A percentile compares a stretch with the other conserved stretches of the same genome.
Conservation (phyloP, 2,329 filamentous ascomycete genomes). For the Drechslerella coelobrocha region DNA sequence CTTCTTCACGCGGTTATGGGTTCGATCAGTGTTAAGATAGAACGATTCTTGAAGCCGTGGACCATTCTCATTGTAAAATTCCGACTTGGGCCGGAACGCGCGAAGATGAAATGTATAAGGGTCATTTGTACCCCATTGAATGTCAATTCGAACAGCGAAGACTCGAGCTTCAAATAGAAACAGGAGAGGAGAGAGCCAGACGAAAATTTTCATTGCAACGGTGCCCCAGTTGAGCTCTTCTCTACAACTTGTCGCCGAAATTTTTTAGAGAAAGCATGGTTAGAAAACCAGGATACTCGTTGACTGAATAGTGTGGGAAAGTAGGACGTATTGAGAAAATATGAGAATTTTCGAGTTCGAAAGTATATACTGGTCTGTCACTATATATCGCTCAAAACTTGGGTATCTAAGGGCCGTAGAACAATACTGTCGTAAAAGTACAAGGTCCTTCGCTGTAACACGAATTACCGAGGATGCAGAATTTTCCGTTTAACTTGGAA, state of each 20-base stretch:
- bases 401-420: slow-evolving; percentile 35
- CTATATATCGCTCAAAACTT: slow-evolving; percentile 42
- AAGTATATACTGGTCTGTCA: slow-evolving; percentile 16
- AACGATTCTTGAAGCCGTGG: slow-evolving; percentile 34
- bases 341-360: slow-evolving; percentile 43
- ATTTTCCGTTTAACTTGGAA: not conserved
- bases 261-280: slow-evolving; percentile 2
- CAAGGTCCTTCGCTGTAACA: not conserved
- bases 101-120: slow-evolving; percentile 37
- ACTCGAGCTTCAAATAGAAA: not conserved
- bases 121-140: slow-evolving; percentile 45
- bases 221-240: not conserved
- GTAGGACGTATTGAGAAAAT: slow-evolving; percentile 9
- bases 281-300: slow-evolving; percentile 3
- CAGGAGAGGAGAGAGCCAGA: not conserved
- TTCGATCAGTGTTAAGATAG: slow-evolving; percentile 28
- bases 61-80: slow-evolving; percentile 27
- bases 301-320: slow-evolving; percentile 1
- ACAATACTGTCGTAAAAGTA: slow-evolving; percentile 26
- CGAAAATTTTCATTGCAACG: slow-evolving; percentile 17
- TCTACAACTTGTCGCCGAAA: not conserved
- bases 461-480: not conserved
- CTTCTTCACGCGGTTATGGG: slow-evolving; percentile 41
- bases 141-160: slow-evolving; percentile 27
- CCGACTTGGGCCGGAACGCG: slow-evolving; percentile 38